Conservation (phyloP, 768 basidiomycete genomes). For the Leccinum truebloodii region DNA sequence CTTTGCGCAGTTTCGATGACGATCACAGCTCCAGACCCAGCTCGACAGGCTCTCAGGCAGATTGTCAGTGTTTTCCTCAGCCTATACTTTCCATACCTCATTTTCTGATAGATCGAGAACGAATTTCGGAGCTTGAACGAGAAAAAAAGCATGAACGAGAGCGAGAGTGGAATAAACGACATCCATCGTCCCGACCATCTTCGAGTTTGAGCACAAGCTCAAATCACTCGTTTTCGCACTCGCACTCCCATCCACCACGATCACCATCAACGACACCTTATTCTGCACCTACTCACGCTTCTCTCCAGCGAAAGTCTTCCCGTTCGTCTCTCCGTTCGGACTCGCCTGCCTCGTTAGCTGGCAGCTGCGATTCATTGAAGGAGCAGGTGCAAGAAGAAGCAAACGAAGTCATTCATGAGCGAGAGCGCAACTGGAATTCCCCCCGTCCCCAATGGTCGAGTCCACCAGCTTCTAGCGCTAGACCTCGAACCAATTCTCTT, state of each 20-base stretch:
- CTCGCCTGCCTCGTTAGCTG: constrained; percentile 44
- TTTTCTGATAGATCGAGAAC: constrained; percentile 44
- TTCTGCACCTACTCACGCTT: constrained; percentile 32
- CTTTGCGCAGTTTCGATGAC: constrained; percentile 44
- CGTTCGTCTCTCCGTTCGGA: constrained; percentile 36
- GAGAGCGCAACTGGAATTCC: constrained; percentile 73
- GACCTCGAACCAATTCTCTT: constrained; percentile 11
- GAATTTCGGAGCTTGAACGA: constrained; percentile 40
- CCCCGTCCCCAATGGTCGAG: constrained; percentile 58
- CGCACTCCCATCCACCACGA: constrained; percentile 39
- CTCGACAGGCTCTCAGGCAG: constrained; percentile 50
- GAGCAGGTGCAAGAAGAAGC: constrained; percentile 33
- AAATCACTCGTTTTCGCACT: constrained; percentile 34
- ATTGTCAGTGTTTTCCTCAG: constrained; percentile 41
- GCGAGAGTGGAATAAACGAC: constrained; percentile 56
- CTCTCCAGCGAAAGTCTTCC: constrained; percentile 37
- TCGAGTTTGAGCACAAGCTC: constrained; percentile 45
- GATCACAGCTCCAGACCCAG: constrained; percentile 43
- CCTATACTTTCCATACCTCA: constrained; percentile 2
- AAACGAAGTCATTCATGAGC: constrained; percentile 45
- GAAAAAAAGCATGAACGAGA: constrained; percentile 52
- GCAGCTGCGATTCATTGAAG: constrained; percentile 35
- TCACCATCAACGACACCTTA: constrained; percentile 42
- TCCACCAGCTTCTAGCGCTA: constrained; percentile 14
- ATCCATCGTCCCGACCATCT: constrained; percentile 40